Conservation (phyloP, 2,329 filamentous ascomycete genomes). For the Aspergillus pseudoterreus region DNA sequence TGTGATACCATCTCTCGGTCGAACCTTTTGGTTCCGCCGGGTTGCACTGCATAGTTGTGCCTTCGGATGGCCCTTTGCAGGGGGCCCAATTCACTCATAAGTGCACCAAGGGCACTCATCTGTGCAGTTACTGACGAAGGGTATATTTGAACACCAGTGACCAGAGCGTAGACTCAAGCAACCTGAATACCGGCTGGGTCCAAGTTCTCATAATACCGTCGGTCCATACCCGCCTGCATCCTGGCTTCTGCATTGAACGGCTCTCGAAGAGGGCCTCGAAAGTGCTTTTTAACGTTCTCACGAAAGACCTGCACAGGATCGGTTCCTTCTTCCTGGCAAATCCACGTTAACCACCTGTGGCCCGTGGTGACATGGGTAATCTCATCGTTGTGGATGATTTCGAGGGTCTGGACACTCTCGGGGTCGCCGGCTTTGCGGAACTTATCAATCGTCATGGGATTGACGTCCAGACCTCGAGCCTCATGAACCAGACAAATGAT, state of each 20-base stretch:
- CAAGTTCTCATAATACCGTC: conserved; percentile 38
- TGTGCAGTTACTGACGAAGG: too few species aligned
- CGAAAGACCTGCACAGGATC: conserved; percentile 47
- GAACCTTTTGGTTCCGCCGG: too few species aligned
- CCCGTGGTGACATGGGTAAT: conserved; percentile 49
- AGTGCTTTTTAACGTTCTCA: conserved; percentile 41
- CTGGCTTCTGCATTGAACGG: conserved; percentile 46
- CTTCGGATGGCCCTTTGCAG: too few species aligned
- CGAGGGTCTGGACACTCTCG: conserved; percentile 42
- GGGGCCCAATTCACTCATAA: too few species aligned
- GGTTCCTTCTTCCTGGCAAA: conserved; percentile 44
- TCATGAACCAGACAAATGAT: conserved; percentile 49
- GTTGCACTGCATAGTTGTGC: too few species aligned
- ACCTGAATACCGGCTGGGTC: conserved; percentile 2
- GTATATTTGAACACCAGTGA: too few species aligned
- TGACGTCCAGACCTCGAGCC: conserved; percentile 46
- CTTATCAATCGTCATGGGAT: conserved; percentile 47
- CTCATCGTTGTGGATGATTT: conserved; percentile 48
- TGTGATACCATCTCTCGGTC: too few species aligned
- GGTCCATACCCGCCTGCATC: conserved; percentile 43
- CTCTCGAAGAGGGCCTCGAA: conserved; percentile 40
- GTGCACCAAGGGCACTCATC: too few species aligned
- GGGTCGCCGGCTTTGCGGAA: conserved; percentile 40
- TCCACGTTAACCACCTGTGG: conserved; percentile 47
- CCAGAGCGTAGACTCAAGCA: background rate